Base-by-base conservation (phyloP, 352 stramenopile species). In the Detonula confervacea region DNA sequence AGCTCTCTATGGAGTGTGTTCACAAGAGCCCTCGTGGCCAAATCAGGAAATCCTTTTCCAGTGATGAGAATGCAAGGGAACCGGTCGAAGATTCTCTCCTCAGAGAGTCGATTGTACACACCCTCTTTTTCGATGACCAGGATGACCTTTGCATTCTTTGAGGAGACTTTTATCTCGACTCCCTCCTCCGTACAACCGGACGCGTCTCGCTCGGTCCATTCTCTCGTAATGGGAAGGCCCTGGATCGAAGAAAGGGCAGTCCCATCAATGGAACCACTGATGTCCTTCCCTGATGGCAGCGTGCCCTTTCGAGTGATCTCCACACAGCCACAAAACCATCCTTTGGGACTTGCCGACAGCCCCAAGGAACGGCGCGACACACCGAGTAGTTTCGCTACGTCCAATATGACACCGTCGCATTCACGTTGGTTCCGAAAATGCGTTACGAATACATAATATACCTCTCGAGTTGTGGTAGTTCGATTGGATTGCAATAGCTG, bases 41-140 rank as follows among this genome's bases (percentile, higher is more conserved):
- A 76, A 83, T 98, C 96, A 4, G 96, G 96, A 88, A 97, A 97
- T 0, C 96, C 96, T 66, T 95, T 95, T 14, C 95, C 96, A 18
- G 95, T 98, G 16, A 98, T 83, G 20, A 98, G 81, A 66, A 98
- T 96, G 79, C 95, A 97, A 42, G 95, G 95, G 7, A 97, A 60
- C 18, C 79, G 60, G 37, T 97, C 86, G 62, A 95, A 96, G 80
- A 98, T 97, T 33, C 90, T 81, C 70, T 94, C 86, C 62, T 92
- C 94, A 37, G 85, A 76, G 1, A 98, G 81, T n/a, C 96, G 90
- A 79, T 95, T 97, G 78, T 98, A 98, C 44, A 98, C 95, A 0
- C 96, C 96, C 55, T 98, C 96, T 79, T 98, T 98, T 80, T 98
- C 96, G 39, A 98, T 89, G 1, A 98, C 94, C 4, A 98, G 52